These are phyloP conservation scores for Fusarium sp. DNA, from an alignment of 2,329 filamentous ascomycete species.

Conservation along the genomic window DNA sequence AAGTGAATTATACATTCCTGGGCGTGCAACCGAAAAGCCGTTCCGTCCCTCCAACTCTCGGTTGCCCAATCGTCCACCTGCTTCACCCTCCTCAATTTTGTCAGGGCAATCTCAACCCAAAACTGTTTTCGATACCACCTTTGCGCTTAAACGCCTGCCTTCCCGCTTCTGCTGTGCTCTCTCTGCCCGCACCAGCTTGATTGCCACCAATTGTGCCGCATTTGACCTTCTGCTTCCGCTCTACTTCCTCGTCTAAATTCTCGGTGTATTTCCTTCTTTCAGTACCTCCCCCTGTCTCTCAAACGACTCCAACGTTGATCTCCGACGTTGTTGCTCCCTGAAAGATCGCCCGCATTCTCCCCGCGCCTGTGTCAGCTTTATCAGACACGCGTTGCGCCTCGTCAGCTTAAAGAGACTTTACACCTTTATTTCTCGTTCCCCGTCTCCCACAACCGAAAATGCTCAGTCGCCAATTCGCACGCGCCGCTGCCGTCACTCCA, in stretches of 20 bases:
- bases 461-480: slow-evolving; percentile 65
- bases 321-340: slow-evolving; percentile 35
- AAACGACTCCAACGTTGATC: slow-evolving; percentile 34
- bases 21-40: slow-evolving; percentile 45
- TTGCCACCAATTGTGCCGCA: slow-evolving; percentile 44
- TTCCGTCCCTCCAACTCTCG: slow-evolving; percentile 49
- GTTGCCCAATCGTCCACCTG: slow-evolving; percentile 39
- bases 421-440: slow-evolving; percentile 20
- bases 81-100: slow-evolving; percentile 34
- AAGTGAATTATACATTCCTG: slow-evolving; percentile 35
- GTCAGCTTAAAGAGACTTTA: slow-evolving; percentile 21
- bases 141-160: slow-evolving; percentile 37
- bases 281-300: slow-evolving; percentile 35
- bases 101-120: slow-evolving; percentile 44
- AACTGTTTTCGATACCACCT: slow-evolving; percentile 34
- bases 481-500: slow-evolving; percentile 56
- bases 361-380: slow-evolving; percentile 36
- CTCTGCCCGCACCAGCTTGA: slow-evolving; percentile 24
- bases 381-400: slow-evolving; percentile 35
- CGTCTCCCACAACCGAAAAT: slow-evolving; percentile 53
- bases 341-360: slow-evolving; percentile 30
- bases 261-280: slow-evolving; percentile 38
- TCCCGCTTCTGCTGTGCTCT: slow-evolving; percentile 46
- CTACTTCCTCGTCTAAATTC: slow-evolving; percentile 28
- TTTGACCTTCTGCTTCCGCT: slow-evolving; percentile 44